Evolutionary conservation across 768 basidiomycete genomes (phyloP).

Genomic region (Coprinellus aureogranulatus): DNA sequence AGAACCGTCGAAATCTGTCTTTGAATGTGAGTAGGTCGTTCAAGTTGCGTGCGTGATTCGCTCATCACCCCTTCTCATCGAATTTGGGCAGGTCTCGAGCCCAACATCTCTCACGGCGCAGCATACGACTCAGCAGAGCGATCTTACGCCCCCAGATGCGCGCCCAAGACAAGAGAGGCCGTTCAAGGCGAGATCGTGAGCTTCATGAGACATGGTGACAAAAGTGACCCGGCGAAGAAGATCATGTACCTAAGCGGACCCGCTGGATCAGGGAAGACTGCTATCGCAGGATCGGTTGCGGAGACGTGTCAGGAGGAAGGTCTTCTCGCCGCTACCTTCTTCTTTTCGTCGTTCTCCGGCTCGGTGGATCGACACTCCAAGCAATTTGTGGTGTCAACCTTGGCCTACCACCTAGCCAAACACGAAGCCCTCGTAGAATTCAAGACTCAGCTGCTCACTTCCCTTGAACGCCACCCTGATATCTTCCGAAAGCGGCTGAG

Average conservation of each 20-base stretch:
- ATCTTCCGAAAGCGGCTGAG: slow-evolving; percentile 1
- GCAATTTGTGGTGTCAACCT: not conserved
- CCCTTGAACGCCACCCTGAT: not conserved
- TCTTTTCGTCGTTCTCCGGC: slow-evolving; percentile 8
- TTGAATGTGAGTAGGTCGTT: slow-evolving; percentile 9
- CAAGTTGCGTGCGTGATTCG: no score
- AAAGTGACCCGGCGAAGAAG: not conserved
- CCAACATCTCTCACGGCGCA: not conserved
- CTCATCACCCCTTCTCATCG: no score
- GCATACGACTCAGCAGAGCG: not conserved
- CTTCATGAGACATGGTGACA: not conserved
- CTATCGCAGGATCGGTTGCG: slow-evolving; percentile 11
- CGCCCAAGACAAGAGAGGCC: not conserved
- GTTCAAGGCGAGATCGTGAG: slow-evolving; percentile 2
- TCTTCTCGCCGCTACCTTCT: slow-evolving; percentile 10
- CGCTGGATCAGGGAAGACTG: slow-evolving; percentile 11
- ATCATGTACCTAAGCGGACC: slow-evolving; percentile 7
- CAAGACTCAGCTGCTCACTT: not conserved
- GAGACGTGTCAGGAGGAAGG: slow-evolving; percentile 2
- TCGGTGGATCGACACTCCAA: not conserved
- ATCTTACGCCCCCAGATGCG: not conserved
- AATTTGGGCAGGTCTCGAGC: not conserved
- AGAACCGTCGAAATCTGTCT: no score
- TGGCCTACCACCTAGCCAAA: slow-evolving; percentile 2
- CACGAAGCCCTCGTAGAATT: not conserved